Percentiles rank a stretch among this genome's conserved stretches.
Conservation (phyloP, 192 early-diverging fungal genomes). For the Rhizophagus sp. region DNA sequence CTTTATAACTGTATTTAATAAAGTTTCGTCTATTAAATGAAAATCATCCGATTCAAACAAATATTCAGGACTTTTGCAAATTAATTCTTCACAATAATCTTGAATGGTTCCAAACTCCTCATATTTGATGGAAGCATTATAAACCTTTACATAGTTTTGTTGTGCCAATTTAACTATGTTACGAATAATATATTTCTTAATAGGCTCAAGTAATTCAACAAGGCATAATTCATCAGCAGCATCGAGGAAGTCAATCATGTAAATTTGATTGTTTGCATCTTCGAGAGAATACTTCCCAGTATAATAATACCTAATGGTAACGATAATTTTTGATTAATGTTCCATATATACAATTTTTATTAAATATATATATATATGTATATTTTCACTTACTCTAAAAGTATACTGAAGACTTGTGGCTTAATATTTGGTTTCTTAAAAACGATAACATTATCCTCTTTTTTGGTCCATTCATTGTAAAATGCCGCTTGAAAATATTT, state of each 20-base stretch:
- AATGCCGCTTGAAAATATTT: conserved; percentile 11
- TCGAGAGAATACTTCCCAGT: not conserved
- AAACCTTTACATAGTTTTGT: not conserved
- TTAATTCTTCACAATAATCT: not conserved
- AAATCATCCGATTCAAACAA: conserved; percentile 9
- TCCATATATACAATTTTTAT: too few species aligned
- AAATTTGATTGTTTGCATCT: not conserved
- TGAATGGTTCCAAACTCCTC: not conserved
- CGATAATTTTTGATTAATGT: too few species aligned
- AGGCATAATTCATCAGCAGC: not conserved
- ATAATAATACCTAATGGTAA: not conserved
- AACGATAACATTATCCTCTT: not conserved
- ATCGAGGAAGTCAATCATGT: not conserved
- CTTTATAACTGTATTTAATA: not conserved
- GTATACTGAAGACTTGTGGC: not conserved
- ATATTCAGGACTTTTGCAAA: not conserved
- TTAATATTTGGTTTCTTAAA: conserved; percentile 16
- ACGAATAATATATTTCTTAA: not conserved
- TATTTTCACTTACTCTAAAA: conserved; percentile 5
- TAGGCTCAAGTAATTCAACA: not conserved
- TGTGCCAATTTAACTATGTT: not conserved
- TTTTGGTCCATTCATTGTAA: conserved; percentile 15
- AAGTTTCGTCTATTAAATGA: not conserved
- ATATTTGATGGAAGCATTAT: not conserved
- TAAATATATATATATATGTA: too few species aligned